Evolutionary conservation across 805 yeast genomes (phyloP).

Genomic region (Lachancea meyersii): DNA sequence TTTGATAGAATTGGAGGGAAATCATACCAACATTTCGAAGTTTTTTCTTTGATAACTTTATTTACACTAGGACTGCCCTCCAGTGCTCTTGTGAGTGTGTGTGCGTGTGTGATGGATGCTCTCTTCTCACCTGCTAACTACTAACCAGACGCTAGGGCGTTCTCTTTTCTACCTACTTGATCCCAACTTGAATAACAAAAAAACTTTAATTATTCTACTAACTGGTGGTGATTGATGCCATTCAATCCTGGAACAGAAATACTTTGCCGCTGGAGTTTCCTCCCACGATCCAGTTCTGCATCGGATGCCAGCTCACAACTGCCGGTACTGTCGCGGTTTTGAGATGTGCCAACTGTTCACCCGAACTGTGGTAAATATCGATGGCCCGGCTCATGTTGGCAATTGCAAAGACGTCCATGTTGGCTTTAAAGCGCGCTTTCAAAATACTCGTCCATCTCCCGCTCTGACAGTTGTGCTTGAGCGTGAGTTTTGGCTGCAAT

Average conservation of each 20-base stretch:
- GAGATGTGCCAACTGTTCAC: constrained; percentile 72
- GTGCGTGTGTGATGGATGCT: neutral
- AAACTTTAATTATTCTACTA: constrained; percentile 2
- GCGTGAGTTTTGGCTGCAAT: constrained; percentile 53
- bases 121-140: neutral
- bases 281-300: constrained; percentile 85
- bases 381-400: constrained; percentile 88
- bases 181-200: constrained; percentile 5
- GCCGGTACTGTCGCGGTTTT: constrained; percentile 91
- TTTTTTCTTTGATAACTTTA: constrained; percentile 8
- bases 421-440: constrained; percentile 78
- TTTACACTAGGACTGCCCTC: neutral
- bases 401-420: constrained; percentile 74
- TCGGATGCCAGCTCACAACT: constrained; percentile 74
- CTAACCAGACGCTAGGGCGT: neutral
- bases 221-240: neutral
- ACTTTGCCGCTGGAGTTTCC: constrained; percentile 93
- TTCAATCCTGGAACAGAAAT: constrained; percentile 41
- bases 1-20: constrained; percentile 10
- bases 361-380: constrained; percentile 74
- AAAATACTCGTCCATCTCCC: constrained; percentile 95
- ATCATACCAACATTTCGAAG: constrained; percentile 8
- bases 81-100: neutral
- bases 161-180: constrained; percentile 4
- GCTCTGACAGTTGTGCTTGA: constrained; percentile 90